phyloP scores from a whole-genome alignment of 192 early-diverging fungal genomes.

The Gaertneriomyces semiglobifer region DNA sequence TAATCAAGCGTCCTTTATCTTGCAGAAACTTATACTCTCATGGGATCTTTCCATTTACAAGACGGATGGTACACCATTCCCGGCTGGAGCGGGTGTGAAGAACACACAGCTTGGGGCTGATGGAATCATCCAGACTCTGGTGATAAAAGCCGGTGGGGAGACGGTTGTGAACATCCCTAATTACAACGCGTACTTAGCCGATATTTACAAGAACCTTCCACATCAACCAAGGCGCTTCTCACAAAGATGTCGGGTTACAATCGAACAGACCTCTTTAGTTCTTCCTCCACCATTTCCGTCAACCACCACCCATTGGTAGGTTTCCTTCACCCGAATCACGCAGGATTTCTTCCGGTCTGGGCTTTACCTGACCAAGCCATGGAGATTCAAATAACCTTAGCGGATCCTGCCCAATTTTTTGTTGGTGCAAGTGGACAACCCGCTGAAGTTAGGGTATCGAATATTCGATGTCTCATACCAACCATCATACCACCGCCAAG shows the following conservation, averaged over 20 bases:
- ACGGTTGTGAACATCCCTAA: conserved; percentile 1
- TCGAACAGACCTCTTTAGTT: conserved; percentile 6
- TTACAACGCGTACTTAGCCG: not conserved
- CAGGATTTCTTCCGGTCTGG: not conserved
- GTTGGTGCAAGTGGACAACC: not conserved
- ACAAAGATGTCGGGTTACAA: conserved; percentile 6
- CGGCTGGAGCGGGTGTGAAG: no score
- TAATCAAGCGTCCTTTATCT: not conserved
- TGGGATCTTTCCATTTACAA: not conserved
- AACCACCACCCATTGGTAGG: conserved; percentile 1
- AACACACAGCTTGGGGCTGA: not conserved
- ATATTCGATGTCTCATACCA: not conserved
- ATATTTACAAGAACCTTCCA: conserved; percentile 8
- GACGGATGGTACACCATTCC: no score
- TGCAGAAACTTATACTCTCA: conserved; percentile 8
- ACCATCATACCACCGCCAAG: not conserved
- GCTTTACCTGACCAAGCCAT: not conserved
- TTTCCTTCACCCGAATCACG: conserved; percentile 1
- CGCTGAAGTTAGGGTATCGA: not conserved
- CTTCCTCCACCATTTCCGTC: not conserved
- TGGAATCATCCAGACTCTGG: not conserved
- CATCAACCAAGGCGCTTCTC: conserved; percentile 5
- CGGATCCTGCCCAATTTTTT: not conserved
- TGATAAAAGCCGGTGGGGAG: conserved; percentile 4
- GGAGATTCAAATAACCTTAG: not conserved